Base-by-base conservation (phyloP, 177 flowering plant genomes). In the Vitis hybrid region DNA sequence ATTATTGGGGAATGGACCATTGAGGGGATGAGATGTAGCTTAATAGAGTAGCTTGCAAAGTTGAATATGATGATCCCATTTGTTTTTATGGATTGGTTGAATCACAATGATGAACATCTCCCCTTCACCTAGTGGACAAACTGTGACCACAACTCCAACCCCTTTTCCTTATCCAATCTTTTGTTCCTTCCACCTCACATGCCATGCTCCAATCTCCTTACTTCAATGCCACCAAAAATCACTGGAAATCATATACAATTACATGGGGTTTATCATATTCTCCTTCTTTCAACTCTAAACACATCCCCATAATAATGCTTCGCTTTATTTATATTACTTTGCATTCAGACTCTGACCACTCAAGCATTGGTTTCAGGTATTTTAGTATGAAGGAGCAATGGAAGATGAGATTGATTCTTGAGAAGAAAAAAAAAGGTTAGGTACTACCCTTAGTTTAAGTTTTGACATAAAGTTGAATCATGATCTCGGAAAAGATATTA, bases 161-260 rank as follows among this genome's bases (percentile, higher is more conserved):
- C 60, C 60, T 51, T 63, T 66, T 65, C 55, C 68, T 76, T 75
- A 67, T 72, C 77, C 79, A 59, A 53, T 65, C 62, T 39, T 65
- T 57, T 74, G 51, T 69, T 59, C 64, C 26, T 51, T 55, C 59
- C 53, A 14, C 74, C 57, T 69, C 81, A 81, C 82, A 78, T 78
- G 78, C 84, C 60, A 58, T 75, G 79, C 81, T 68, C 71, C 78
- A 72, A 56, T 73, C 76, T 64, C 39, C 79, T 53, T 10, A 51
- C 58, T 60, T 70, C 76, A 70, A 70, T 45, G 60, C 55, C 57
- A 71, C 60, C 29, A 60, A 66, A 65, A 20, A 5, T n/a, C 62
- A 72, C 29, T 18, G 15, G 52, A 22, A 45, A 52, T 15, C 50
- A 39, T 58, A 62, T 33, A 13, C 64, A 61, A 61, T 73, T 20